Percentiles rank a stretch among this genome's conserved stretches.
phyloP scores from a whole-genome alignment of 345 rosid genomes.

The Zanthoxylum bungeanum region DNA sequence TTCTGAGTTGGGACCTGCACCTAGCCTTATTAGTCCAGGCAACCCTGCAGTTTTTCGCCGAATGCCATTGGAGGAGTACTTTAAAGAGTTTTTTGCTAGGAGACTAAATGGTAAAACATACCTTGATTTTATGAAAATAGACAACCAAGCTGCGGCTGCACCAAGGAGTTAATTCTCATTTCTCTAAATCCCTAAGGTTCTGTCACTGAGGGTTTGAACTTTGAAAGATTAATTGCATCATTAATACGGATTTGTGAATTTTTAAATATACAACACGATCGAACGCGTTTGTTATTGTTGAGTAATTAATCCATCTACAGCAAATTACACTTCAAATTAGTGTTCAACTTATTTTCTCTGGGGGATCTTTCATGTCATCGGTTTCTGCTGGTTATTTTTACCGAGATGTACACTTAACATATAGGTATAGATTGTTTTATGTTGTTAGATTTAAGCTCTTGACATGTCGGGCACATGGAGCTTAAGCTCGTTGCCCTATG shows the following conservation, averaged over 20 bases:
- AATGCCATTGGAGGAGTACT: constrained; percentile 20
- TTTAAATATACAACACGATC: too few species aligned
- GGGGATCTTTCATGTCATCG: background rate
- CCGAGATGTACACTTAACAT: constrained; percentile 20
- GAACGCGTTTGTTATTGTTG: background rate
- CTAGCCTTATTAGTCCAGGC: constrained; percentile 11
- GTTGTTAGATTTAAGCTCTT: too few species aligned
- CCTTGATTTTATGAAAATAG: constrained; percentile 21
- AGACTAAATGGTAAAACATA: constrained; percentile 28
- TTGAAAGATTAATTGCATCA: too few species aligned
- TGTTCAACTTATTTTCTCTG: background rate
- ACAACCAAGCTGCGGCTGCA: background rate
- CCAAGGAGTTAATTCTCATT: background rate
- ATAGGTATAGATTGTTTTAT: too few species aligned
- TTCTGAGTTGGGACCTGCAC: constrained; percentile 24
- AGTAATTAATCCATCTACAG: background rate
- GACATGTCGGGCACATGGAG: too few species aligned
- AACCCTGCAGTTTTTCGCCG: constrained; percentile 10
- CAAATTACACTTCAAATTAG: background rate
- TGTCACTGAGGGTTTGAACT: background rate
- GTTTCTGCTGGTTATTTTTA: constrained; percentile 23
- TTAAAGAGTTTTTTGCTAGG: constrained; percentile 27
- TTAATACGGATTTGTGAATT: too few species aligned
- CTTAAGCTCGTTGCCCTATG: too few species aligned
- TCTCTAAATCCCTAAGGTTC: background rate